Base-by-base conservation (phyloP, 106 monocot genomes). In the Dioscorea alata region DNA sequence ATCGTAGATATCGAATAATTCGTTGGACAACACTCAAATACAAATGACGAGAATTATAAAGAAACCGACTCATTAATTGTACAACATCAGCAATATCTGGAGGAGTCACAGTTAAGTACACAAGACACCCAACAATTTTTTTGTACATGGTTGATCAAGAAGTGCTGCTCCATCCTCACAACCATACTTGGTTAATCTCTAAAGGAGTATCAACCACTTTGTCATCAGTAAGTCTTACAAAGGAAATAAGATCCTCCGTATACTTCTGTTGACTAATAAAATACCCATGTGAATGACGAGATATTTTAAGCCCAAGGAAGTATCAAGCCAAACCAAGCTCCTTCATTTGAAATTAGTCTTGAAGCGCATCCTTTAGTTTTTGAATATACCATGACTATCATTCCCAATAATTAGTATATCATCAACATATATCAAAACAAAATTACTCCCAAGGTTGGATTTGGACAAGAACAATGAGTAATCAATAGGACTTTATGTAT, bases 191-290 rank as follows among this genome's bases (percentile, higher is more conserved):
- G 64, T 68, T 68, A 2, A 64, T 16, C 20, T 67, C 72, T 7
- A 81, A 50, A 8, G 72, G 63, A 23, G 50, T 69, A 5, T 76
- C 64, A 49, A 49, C 16, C 7, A 22, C 4, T 19, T 71, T 60
- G 50, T 24, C 13, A 63, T 68, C 63, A 8, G 50, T 33, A n/a
- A 79, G 57, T 4, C 63, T 48, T 57, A 28, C 31, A 19, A 52
- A 3, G 15, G 2, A 9, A 35, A 69, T 22, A 6, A 71, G 56
- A 23, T 78, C 33, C 24, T 19, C 1, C 2, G 35, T 60, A 28
- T 79, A 75, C 31, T 79, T 75, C 17, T 60, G 17, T 72, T 75
- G 83, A 66, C 32, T 57, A 16, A 79, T 42, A 61, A 75, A 68
- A 51, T 61, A 49, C 0, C 72, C 63, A n/a, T 50, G 13, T 32